Percentiles rank a stretch among this genome's conserved stretches.
Evolutionary conservation across 2,329 filamentous ascomycete species (phyloP).

Genomic region (Cordyceps cicadae): DNA sequence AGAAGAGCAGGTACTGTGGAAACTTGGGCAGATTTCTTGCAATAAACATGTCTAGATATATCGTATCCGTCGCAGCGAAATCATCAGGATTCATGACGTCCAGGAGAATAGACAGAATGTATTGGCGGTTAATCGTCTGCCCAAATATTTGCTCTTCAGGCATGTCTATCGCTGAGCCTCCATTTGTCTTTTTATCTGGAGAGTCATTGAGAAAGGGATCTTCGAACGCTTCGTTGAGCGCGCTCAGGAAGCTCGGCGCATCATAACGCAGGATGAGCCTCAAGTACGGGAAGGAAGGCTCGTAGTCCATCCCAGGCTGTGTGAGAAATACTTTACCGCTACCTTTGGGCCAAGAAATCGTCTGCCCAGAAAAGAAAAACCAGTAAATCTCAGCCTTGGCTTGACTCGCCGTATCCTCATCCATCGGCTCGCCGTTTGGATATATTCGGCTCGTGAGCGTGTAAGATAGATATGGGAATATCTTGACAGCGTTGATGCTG

Average conservation of each 20-base stretch:
- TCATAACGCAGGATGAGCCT: constrained; percentile 80
- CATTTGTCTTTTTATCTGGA: constrained; percentile 52
- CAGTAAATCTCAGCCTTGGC: constrained; percentile 88
- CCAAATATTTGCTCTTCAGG: constrained; percentile 60
- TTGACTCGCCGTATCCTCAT: constrained; percentile 60
- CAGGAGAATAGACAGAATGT: constrained; percentile 80
- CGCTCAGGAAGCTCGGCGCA: constrained; percentile 84
- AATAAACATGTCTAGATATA: constrained; percentile 98
- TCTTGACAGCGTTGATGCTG: constrained; percentile 70
- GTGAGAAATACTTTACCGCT: constrained; percentile 54
- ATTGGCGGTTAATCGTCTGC: constrained; percentile 78
- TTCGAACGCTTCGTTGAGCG: constrained; percentile 94
- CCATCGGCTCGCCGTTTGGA: constrained; percentile 69
- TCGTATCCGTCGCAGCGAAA: constrained; percentile 72
- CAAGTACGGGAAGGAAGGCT: constrained; percentile 79
- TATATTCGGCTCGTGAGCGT: constrained; percentile 85
- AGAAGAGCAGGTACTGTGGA: constrained; percentile 86
- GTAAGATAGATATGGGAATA: constrained; percentile 92
- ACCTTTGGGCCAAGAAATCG: constrained; percentile 64
- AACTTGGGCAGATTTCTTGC: constrained; percentile 94
- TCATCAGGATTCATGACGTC: constrained; percentile 77
- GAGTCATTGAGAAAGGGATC: constrained; percentile 85
- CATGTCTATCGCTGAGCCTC: constrained; percentile 39
- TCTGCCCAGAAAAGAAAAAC: constrained; percentile 83
- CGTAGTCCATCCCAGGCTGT: constrained; percentile 43